Percentiles rank a stretch among this genome's conserved stretches.
These are phyloP conservation scores for Ephemerocybe angulata DNA, from an alignment of 768 basidiomycete species.

Conservation along the genomic window DNA sequence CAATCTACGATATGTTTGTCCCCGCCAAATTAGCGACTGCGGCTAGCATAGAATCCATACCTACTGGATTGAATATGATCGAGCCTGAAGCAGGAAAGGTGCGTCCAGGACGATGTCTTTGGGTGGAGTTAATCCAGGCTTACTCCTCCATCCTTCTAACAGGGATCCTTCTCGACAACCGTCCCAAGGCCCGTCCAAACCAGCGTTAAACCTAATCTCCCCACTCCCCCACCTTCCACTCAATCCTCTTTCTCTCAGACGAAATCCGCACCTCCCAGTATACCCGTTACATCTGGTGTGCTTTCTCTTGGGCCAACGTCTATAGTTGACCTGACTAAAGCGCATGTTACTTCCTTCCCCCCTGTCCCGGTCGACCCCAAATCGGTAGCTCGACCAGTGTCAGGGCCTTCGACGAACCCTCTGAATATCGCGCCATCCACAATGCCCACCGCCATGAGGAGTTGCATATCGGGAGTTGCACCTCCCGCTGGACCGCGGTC, in stretches of 20 bases:
- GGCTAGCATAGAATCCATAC: neutral
- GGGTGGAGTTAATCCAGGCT: too few relatives aligned
- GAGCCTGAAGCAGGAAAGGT: neutral
- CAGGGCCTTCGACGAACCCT: constrained; percentile 37
- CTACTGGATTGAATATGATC: neutral
- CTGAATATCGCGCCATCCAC: constrained; percentile 51
- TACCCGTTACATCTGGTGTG: too few relatives aligned
- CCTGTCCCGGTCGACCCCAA: constrained; percentile 3
- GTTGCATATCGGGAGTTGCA: constrained; percentile 12
- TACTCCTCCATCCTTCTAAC: too few relatives aligned
- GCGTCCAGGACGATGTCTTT: too few relatives aligned
- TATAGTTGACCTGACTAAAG: neutral
- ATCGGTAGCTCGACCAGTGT: neutral
- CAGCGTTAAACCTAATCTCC: too few relatives aligned
- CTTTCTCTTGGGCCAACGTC: neutral
- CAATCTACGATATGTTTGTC: neutral
- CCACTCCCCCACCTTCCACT: too few relatives aligned
- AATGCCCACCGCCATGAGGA: constrained; percentile 1
- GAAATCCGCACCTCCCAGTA: too few relatives aligned
- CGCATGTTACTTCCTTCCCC: neutral
- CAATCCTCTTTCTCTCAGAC: too few relatives aligned
- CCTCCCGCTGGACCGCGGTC: constrained; percentile 23
- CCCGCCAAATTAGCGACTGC: constrained; percentile 2
- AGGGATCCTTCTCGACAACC: too few relatives aligned
- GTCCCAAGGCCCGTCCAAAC: too few relatives aligned